phyloP scores from a whole-genome alignment of 108 stramenopile genomes.

The Fragilariopsis cylindrus region DNA sequence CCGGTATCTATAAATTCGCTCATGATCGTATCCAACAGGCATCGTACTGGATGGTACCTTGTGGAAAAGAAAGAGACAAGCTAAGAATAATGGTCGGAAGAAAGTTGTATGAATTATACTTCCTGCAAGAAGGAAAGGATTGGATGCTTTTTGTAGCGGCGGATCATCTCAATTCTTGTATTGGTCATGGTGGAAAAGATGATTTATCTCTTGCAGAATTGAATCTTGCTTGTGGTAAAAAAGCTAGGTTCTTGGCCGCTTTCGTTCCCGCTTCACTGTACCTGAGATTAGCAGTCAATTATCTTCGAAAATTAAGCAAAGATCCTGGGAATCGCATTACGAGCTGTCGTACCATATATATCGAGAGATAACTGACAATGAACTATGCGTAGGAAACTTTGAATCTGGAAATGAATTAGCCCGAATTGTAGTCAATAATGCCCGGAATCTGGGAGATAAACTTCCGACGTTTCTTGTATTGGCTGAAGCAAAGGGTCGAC shows the following conservation, averaged over 20 bases:
- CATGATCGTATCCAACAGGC: constrained; percentile 62
- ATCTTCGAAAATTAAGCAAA: constrained; percentile 17
- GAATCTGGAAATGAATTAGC: constrained; percentile 18
- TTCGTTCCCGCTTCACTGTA: constrained; percentile 35
- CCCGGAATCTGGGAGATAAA: constrained; percentile 25
- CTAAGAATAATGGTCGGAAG: constrained; percentile 48
- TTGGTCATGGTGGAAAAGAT: constrained; percentile 1
- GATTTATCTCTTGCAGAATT: constrained; percentile 18
- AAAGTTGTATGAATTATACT: constrained; percentile 31
- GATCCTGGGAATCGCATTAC: constrained; percentile 41
- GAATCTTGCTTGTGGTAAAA: constrained; percentile 34
- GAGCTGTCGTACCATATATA: constrained; percentile 32
- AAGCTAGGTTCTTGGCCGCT: constrained; percentile 22
- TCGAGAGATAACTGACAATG: constrained; percentile 22
- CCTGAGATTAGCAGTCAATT: constrained; percentile 22
- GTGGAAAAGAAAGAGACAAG: constrained; percentile 26
- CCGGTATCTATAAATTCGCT: constrained; percentile 38
- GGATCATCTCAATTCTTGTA: constrained; percentile 32
- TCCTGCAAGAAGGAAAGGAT: constrained; percentile 9
- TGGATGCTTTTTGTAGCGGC: constrained; percentile 43
- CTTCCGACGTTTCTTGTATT: constrained; percentile 26
- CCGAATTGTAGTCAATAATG: constrained; percentile 9
- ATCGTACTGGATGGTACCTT: constrained; percentile 45
- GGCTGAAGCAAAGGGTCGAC: constrained; percentile 23
- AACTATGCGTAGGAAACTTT: constrained; percentile 33